Evolutionary conservation across 23 red algal genomes (phyloP).

Genomic region (Porphyridium purpureum): DNA sequence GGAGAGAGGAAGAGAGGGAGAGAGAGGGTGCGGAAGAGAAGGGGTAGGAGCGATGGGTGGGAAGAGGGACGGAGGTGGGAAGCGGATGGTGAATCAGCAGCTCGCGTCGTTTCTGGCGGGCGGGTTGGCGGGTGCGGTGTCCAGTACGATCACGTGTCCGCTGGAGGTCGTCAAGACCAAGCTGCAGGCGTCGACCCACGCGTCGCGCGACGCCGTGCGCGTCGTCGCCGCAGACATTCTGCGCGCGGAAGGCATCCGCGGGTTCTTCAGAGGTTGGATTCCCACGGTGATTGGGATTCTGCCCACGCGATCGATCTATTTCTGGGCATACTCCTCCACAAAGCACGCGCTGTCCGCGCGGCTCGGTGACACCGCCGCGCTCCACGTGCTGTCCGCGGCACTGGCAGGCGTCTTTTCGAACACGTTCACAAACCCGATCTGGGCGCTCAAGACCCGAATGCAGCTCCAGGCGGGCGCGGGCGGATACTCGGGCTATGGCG

Average conservation of each 20-base stretch:
- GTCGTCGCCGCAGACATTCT: constrained; percentile 18
- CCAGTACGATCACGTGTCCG: constrained; percentile 15
- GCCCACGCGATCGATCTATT: constrained; percentile 40
- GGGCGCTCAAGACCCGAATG: constrained; percentile 50
- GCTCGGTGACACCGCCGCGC: constrained; percentile 20
- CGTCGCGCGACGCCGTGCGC: neutral
- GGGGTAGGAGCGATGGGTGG: too few species aligned
- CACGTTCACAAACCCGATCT: constrained; percentile 38
- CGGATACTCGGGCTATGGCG: constrained; percentile 64
- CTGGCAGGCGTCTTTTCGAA: constrained; percentile 36
- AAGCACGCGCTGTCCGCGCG: constrained; percentile 10
- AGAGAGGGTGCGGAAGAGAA: too few species aligned
- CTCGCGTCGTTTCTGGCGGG: constrained; percentile 20
- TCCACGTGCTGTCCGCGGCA: constrained; percentile 29
- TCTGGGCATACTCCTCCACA: constrained; percentile 38
- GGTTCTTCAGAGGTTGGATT: constrained; percentile 47
- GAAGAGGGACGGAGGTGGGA: too few species aligned
- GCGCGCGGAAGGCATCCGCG: constrained; percentile 8
- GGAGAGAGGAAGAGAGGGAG: too few species aligned
- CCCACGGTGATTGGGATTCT: constrained; percentile 36
- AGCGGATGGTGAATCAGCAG: too few species aligned
- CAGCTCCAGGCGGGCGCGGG: constrained; percentile 27
- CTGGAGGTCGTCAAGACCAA: constrained; percentile 33
- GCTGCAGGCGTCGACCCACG: constrained; percentile 3
- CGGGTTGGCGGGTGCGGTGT: constrained; percentile 22